Conservation (phyloP, 2,329 filamentous ascomycete species). For the Phaeosphaeria sp. region DNA sequence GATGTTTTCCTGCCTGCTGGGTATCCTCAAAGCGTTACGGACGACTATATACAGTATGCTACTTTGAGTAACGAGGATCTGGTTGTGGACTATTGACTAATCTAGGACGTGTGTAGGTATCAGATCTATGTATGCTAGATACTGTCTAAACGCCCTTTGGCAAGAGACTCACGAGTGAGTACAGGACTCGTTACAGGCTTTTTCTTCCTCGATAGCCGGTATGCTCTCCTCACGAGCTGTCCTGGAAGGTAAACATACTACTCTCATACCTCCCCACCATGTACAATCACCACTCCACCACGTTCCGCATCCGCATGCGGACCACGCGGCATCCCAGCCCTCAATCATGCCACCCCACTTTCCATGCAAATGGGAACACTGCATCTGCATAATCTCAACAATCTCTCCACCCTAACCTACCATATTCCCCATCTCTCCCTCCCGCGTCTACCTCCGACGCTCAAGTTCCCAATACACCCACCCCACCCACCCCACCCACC, state of each 20-base stretch:
- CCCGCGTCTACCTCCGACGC: not conserved
- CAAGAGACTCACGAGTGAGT: not conserved
- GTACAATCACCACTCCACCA: not conserved
- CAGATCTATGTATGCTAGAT: constrained; percentile 67
- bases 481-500: constrained; percentile 3
- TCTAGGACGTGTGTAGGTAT: constrained; percentile 56
- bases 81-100: constrained; percentile 2
- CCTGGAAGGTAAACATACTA: constrained; percentile 64
- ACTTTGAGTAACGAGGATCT: not conserved
- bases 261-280: not conserved
- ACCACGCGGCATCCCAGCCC: constrained; percentile 2
- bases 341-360: not conserved
- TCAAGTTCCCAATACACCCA: not conserved
- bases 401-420: not conserved
- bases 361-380: constrained; percentile 4
- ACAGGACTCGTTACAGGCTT: constrained; percentile 80
- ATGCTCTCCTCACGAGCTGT: constrained; percentile 83
- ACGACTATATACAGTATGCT: constrained; percentile 77
- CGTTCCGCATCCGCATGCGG: constrained; percentile 1
- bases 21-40: constrained; percentile 85
- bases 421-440: not conserved
- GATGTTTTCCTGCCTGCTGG: constrained; percentile 85
- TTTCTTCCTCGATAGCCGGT: constrained; percentile 80
- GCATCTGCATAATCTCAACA: constrained; percentile 1
- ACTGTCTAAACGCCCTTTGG: constrained; percentile 3